phyloP scores from a whole-genome alignment of 441 rosid species.

The Iberis amara region DNA sequence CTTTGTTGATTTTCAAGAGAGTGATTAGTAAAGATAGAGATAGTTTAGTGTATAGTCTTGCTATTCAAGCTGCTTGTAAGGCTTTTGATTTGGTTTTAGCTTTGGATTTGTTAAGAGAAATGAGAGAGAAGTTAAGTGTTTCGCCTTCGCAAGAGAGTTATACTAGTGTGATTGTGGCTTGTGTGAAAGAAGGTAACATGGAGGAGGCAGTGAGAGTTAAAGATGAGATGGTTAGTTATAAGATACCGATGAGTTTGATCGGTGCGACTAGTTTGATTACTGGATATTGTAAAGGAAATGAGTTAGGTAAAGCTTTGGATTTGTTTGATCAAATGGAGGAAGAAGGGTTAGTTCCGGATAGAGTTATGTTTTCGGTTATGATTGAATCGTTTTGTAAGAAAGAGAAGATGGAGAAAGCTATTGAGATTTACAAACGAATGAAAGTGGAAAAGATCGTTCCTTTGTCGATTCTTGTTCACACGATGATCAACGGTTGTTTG shows the following conservation, averaged over 20 bases:
- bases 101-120: slow-evolving; percentile 46
- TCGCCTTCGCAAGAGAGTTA: slow-evolving; percentile 37
- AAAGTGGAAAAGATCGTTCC: slow-evolving; percentile 40
- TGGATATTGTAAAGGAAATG: slow-evolving; percentile 49
- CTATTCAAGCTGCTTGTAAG: slow-evolving; percentile 46
- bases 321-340: slow-evolving; percentile 46
- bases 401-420: slow-evolving; percentile 43
- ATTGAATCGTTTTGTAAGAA: slow-evolving; percentile 57
- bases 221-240: slow-evolving; percentile 68
- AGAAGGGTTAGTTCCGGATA: slow-evolving; percentile 51
- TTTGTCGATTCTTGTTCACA: slow-evolving; percentile 40
- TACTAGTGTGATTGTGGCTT: slow-evolving; percentile 49
- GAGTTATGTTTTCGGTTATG: slow-evolving; percentile 55
- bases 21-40: slow-evolving; percentile 54
- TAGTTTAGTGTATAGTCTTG: slow-evolving; percentile 34
- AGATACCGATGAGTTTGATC: slow-evolving; percentile 45
- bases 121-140: slow-evolving; percentile 46
- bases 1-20: slow-evolving; percentile 35
- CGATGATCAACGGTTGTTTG: slow-evolving; percentile 51
- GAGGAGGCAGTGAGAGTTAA: slow-evolving; percentile 51
- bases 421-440: slow-evolving; percentile 50
- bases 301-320: slow-evolving; percentile 46
- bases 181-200: slow-evolving; percentile 49
- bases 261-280: slow-evolving; percentile 58
- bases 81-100: slow-evolving; percentile 36